These are phyloP conservation scores for Aspergillus puulaauensis DNA, from an alignment of 2,329 filamentous ascomycete species.

Conservation along the genomic window DNA sequence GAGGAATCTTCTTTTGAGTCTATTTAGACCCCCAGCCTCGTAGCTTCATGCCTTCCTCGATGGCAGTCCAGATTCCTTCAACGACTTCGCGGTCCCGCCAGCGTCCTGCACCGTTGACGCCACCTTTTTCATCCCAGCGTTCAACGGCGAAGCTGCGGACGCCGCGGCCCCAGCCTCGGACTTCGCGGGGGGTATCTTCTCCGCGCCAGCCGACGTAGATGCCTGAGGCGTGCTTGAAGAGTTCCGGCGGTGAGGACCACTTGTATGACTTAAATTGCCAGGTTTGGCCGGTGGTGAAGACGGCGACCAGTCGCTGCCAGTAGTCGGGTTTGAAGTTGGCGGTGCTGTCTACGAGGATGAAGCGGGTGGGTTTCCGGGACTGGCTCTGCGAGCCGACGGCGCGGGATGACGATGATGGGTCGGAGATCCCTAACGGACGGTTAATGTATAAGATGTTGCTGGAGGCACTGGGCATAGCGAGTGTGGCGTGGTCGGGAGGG, in stretches of 20 bases:
- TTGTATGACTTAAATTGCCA: conserved; percentile 99
- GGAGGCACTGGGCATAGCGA: conserved; percentile 55
- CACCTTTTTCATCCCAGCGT: conserved; percentile 64
- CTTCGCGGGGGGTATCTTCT: conserved; percentile 72
- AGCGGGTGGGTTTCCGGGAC: conserved; percentile 69
- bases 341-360: conserved; percentile 91
- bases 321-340: conserved; percentile 98
- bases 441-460: conserved; percentile 81
- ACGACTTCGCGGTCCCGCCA: conserved; percentile 93
- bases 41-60: conserved; percentile 83
- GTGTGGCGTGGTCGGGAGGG: conserved; percentile 65
- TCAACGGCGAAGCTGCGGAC: conserved; percentile 81
- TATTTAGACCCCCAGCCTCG: conserved; percentile 68
- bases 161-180: conserved; percentile 81
- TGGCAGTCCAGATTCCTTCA: conserved; percentile 84
- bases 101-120: conserved; percentile 39
- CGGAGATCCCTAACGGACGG: conserved; percentile 61
- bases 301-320: conserved; percentile 91
- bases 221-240: conserved; percentile 85
- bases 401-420: conserved; percentile 28
- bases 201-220: conserved; percentile 90
- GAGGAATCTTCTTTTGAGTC: neutral
- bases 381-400: conserved; percentile 57
- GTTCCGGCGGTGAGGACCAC: conserved; percentile 82
- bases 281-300: conserved; percentile 94